Conservation (phyloP, 2,329 filamentous ascomycete genomes). For the Seiridium unicorne region DNA sequence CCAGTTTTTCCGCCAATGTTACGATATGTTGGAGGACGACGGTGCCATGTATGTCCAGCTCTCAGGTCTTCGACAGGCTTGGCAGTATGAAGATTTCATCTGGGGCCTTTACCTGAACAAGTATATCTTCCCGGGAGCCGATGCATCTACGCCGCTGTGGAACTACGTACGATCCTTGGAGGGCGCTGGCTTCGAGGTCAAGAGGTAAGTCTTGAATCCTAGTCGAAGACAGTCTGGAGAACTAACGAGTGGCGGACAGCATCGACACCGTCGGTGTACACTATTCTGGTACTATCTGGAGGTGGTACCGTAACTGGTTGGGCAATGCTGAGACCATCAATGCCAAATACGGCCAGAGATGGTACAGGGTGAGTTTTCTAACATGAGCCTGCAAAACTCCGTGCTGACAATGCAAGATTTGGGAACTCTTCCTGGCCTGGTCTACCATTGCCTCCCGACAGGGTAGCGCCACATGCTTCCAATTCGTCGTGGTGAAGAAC, state of each 20-base stretch:
- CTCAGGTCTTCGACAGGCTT: constrained; percentile 83
- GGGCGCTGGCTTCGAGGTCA: constrained; percentile 81
- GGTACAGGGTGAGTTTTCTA: constrained; percentile 58
- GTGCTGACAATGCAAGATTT: constrained; percentile 51
- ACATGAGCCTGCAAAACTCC: too few species aligned
- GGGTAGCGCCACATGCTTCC: constrained; percentile 81
- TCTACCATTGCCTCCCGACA: constrained; percentile 83
- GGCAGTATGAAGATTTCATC: constrained; percentile 94
- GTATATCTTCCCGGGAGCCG: constrained; percentile 93
- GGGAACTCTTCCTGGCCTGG: constrained; percentile 88
- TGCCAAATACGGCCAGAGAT: constrained; percentile 87
- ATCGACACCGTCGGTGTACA: constrained; percentile 91
- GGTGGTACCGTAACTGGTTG: constrained; percentile 97
- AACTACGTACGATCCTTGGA: constrained; percentile 82
- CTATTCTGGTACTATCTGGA: constrained; percentile 91
- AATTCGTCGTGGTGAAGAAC: constrained; percentile 86
- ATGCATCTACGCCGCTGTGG: constrained; percentile 86
- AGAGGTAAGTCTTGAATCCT: constrained; percentile 42
- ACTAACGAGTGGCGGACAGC: constrained; percentile 7
- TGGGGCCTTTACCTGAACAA: constrained; percentile 99
- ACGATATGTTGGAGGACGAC: constrained; percentile 93
- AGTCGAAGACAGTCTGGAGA: neutral
- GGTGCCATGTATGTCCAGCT: constrained; percentile 93
- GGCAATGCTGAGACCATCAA: constrained; percentile 85
- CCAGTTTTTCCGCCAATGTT: constrained; percentile 76